phyloP scores from a whole-genome alignment of 306 rosid species.

The Oxytropis ochrocephala region DNA sequence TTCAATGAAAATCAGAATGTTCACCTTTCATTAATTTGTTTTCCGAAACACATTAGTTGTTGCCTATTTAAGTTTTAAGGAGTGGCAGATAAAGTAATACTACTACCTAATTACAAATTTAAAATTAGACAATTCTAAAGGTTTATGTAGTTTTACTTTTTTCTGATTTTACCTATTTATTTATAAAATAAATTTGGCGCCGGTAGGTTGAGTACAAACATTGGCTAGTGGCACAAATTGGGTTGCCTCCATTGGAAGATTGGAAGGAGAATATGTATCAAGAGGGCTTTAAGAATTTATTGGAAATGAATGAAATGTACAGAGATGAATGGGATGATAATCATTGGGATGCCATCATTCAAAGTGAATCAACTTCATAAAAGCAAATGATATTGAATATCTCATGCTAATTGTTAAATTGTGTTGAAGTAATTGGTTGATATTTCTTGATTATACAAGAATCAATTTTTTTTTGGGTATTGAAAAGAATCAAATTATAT shows the following conservation, averaged over 20 bases:
- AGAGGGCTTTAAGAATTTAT: neutral
- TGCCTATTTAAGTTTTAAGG: neutral
- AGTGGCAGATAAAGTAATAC: too few relatives aligned
- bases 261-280: conserved; percentile 21
- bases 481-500: too few relatives aligned
- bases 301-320: neutral
- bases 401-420: neutral
- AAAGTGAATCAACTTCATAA: neutral
- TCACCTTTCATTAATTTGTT: too few relatives aligned
- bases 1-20: too few relatives aligned
- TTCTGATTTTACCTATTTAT: neutral
- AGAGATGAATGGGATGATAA: conserved; percentile 40
- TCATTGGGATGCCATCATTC: conserved; percentile 24
- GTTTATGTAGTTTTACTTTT: neutral
- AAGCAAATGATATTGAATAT: neutral
- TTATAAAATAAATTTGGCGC: neutral
- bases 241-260: conserved; percentile 19
- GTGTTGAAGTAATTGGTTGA: neutral
- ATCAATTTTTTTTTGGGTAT: too few relatives aligned
- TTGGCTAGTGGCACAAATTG: conserved; percentile 21
- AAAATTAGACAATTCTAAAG: too few relatives aligned
- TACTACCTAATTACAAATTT: too few relatives aligned
- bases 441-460: too few relatives aligned
- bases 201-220: conserved; percentile 19
- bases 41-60: too few relatives aligned